phyloP scores from a whole-genome alignment of 116 monocot species.

The Phalaenopsis hybrid region DNA sequence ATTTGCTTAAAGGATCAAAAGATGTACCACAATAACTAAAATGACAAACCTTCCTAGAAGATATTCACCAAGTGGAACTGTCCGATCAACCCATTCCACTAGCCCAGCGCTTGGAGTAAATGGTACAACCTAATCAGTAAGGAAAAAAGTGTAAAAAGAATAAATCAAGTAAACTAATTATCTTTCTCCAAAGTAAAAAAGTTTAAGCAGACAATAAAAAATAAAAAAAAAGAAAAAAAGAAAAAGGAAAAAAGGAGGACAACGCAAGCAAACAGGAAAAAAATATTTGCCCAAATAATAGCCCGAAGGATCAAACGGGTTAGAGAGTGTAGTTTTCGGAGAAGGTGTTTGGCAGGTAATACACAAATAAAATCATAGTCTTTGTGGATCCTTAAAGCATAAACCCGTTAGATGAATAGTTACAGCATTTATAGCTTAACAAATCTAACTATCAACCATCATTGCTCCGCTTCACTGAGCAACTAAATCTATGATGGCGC shows the following conservation, averaged over 20 bases:
- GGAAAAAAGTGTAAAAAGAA: neutral
- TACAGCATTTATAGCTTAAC: no score
- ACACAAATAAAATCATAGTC: no score
- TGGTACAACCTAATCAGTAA: slow-evolving; percentile 61
- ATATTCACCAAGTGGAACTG: slow-evolving; percentile 97
- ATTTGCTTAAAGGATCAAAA: neutral
- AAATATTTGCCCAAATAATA: neutral
- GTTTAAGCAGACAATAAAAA: neutral
- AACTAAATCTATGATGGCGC: no score
- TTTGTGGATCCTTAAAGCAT: no score
- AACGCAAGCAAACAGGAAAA: neutral
- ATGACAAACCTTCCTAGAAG: slow-evolving; percentile 81
- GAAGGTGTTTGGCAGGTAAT: no score
- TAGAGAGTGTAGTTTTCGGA: no score
- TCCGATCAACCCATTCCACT: slow-evolving; percentile 95
- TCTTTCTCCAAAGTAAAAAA: neutral
- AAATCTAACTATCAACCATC: no score
- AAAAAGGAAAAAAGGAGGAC: neutral
- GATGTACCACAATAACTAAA: neutral
- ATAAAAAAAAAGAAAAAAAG: no score
- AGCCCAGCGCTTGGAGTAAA: slow-evolving; percentile 98
- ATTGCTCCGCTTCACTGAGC: no score
- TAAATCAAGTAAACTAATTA: neutral
- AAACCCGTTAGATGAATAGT: no score
- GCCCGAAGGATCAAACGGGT: no score